Percentiles rank a stretch among this genome's conserved stretches.
Evolutionary conservation across 148 eudicot genomes (phyloP).

Genomic region (Arbutus unedo): DNA sequence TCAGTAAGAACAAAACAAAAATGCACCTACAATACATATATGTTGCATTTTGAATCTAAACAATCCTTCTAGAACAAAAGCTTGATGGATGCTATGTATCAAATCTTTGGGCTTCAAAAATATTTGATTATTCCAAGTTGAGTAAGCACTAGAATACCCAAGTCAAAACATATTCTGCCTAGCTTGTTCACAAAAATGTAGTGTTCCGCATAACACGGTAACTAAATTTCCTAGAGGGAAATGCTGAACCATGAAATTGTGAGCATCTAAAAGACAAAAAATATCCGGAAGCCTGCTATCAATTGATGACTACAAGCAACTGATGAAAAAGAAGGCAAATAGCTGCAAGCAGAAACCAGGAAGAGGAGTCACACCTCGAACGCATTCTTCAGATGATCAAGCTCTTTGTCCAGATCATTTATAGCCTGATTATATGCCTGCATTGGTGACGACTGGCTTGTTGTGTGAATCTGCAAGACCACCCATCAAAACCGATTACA

Average conservation of each 20-base stretch:
- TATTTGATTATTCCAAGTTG: not conserved
- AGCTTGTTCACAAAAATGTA: not conserved
- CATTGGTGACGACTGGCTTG: constrained; percentile 90
- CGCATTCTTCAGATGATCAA: constrained; percentile 74
- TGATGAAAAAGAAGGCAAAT: not conserved
- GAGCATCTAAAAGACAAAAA: not conserved
- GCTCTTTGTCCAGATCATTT: constrained; percentile 91
- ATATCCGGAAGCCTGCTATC: not conserved
- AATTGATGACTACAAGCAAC: not conserved
- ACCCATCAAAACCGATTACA: not conserved
- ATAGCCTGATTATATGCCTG: constrained; percentile 94
- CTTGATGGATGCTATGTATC: not conserved
- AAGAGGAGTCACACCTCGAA: constrained; percentile 54
- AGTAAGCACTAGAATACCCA: not conserved
- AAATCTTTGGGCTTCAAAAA: not conserved
- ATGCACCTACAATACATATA: not conserved
- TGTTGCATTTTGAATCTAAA: not conserved
- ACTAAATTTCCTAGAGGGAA: not conserved
- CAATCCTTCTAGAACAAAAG: not conserved
- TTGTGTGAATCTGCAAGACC: constrained; percentile 70
- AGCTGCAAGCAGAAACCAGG: constrained; percentile 1
- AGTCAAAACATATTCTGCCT: not conserved
- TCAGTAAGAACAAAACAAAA: not conserved
- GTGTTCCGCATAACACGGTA: not conserved
- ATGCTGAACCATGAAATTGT: not conserved